These are phyloP conservation scores for Amanita exitialis DNA, from an alignment of 768 basidiomycete genomes.

Conservation along the genomic window DNA sequence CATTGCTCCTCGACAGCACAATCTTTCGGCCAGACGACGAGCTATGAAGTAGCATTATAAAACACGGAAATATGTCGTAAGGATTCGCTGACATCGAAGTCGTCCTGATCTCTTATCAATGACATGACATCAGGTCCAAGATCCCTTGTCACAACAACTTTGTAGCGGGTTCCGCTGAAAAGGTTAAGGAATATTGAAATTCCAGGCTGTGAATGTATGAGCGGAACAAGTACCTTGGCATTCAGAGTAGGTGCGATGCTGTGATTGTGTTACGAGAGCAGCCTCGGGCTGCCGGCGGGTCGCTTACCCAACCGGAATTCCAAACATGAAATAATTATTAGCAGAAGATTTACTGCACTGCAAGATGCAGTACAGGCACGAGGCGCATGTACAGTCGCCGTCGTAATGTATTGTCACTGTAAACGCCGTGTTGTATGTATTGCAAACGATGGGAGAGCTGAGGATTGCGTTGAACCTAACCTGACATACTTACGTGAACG, in stretches of 20 bases:
- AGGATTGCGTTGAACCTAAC: no score
- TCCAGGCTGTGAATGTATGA: background rate
- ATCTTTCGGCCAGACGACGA: constrained; percentile 42
- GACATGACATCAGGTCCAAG: constrained; percentile 59
- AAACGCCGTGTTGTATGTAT: background rate
- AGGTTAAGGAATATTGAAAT: no score
- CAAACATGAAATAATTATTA: no score
- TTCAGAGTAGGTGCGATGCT: background rate
- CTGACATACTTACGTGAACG: no score
- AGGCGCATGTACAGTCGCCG: no score
- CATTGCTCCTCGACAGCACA: constrained; percentile 49
- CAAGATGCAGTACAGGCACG: no score
- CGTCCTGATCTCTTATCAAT: constrained; percentile 33
- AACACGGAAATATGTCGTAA: background rate
- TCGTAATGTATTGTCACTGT: background rate
- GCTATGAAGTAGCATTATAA: constrained; percentile 12
- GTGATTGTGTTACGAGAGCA: background rate
- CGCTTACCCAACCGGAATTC: no score
- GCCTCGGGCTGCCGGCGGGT: background rate
- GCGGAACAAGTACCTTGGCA: background rate
- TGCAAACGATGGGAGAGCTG: no score
- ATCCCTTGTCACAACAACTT: constrained; percentile 49
- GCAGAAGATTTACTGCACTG: no score
- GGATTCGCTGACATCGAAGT: constrained; percentile 38
- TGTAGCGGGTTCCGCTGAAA: constrained; percentile 15